These are phyloP conservation scores for Gonium pectorale DNA, from an alignment of 139 green algal genomes.

Conservation along the genomic window DNA sequence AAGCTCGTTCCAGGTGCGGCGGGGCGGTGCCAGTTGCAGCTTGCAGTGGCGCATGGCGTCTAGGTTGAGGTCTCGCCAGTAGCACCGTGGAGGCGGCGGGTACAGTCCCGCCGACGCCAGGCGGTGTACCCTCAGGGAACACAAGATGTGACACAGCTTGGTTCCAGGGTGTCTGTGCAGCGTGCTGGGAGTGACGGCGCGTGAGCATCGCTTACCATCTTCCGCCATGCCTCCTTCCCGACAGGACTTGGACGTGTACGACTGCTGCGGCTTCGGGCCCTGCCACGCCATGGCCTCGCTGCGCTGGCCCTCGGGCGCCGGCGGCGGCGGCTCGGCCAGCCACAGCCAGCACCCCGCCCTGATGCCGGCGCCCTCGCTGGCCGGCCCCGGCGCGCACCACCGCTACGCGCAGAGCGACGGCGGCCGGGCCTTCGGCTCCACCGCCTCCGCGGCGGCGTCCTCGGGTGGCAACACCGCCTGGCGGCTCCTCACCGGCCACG, in stretches of 20 bases:
- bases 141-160: too few species aligned
- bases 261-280: constrained; percentile 43
- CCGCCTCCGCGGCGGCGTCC: not conserved
- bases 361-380: not conserved
- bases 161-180: too few species aligned
- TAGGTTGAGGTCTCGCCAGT: too few species aligned
- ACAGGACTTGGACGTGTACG: constrained; percentile 55
- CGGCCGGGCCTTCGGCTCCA: not conserved
- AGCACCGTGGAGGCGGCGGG: too few species aligned
- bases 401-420: not conserved
- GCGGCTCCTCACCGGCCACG: constrained; percentile 64
- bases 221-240: not conserved
- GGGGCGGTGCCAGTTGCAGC: too few species aligned
- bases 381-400: not conserved
- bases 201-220: too few species aligned
- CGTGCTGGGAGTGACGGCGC: too few species aligned
- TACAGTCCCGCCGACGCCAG: too few species aligned
- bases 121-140: too few species aligned
- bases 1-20: constrained; percentile 40
- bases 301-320: constrained; percentile 17
- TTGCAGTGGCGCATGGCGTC: too few species aligned
- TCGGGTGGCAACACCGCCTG: constrained; percentile 8
- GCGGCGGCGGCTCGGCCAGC: not conserved
- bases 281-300: constrained; percentile 49
- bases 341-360: not conserved